Evolutionary conservation across 345 rosid species (phyloP).

Genomic region (Brassica rapa): DNA sequence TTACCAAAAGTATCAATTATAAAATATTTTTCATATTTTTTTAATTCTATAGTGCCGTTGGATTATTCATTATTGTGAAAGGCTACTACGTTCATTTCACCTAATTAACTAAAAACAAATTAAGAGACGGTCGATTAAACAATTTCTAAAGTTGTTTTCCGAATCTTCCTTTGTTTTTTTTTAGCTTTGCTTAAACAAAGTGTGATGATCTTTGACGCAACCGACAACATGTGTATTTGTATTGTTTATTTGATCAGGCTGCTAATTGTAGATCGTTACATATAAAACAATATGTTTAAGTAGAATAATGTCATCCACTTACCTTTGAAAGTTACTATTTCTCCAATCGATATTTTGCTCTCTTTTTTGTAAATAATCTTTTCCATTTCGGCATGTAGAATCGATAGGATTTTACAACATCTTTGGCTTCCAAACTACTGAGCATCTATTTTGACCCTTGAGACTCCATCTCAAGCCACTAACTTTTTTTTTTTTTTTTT

Average conservation of each 20-base stretch:
- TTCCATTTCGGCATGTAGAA: too few relatives aligned
- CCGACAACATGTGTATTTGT: conserved; percentile 4
- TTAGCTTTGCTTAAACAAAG: conserved; percentile 1
- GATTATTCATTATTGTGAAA: neutral
- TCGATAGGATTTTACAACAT: too few relatives aligned
- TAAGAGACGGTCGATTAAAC: conserved; percentile 17
- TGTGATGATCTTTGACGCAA: conserved; percentile 28
- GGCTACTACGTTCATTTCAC: conserved; percentile 15
- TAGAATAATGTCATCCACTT: neutral
- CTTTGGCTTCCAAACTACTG: too few relatives aligned
- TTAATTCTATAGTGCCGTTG: conserved; percentile 13
- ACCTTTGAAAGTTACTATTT: neutral
- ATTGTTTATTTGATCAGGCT: neutral
- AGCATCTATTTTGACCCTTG: too few relatives aligned
- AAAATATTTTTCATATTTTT: neutral
- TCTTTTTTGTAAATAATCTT: too few relatives aligned
- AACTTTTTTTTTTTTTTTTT: too few relatives aligned
- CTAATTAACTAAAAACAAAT: conserved; percentile 2
- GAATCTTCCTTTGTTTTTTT: conserved; percentile 28
- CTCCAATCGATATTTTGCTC: too few relatives aligned
- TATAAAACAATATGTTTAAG: neutral
- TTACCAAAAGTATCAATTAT: neutral
- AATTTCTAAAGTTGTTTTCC: neutral
- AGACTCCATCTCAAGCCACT: too few relatives aligned
- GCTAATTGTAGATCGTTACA: conserved; percentile 7